Percentiles rank a stretch among this genome's conserved stretches.
Conservation (phyloP, 352 stramenopile species). For the Phytophthora megakarya region DNA sequence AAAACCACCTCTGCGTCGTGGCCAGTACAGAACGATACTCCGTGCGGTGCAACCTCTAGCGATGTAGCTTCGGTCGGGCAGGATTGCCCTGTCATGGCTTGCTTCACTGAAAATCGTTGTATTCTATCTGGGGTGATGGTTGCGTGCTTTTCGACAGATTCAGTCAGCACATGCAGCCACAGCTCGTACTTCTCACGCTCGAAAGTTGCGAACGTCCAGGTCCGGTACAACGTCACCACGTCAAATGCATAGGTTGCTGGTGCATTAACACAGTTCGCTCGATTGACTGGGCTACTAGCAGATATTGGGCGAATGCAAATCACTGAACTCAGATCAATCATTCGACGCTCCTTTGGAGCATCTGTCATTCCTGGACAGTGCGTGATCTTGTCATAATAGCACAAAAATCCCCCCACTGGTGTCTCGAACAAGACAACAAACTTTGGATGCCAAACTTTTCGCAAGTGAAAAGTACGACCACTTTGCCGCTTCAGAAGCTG, state of each 20-base stretch:
- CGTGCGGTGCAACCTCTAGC: conserved; percentile 64
- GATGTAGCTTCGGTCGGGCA: conserved; percentile 47
- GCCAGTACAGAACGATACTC: conserved; percentile 55
- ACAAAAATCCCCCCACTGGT: conserved; percentile 65
- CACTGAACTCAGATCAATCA: conserved; percentile 73
- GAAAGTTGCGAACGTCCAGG: conserved; percentile 66
- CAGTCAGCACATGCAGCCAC: conserved; percentile 61
- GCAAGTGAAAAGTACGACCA: conserved; percentile 59
- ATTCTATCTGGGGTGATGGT: conserved; percentile 56
- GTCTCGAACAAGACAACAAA: conserved; percentile 62
- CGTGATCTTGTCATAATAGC: conserved; percentile 73
- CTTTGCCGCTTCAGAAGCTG: conserved; percentile 53
- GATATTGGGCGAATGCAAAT: conserved; percentile 70
- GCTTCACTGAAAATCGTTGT: conserved; percentile 54
- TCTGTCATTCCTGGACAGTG: conserved; percentile 66
- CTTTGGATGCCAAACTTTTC: conserved; percentile 65
- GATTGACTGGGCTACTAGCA: background rate
- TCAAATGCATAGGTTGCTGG: conserved; percentile 53
- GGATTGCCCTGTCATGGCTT: conserved; percentile 41
- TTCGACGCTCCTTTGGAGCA: conserved; percentile 52
- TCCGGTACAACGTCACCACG: conserved; percentile 75
- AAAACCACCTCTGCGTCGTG: conserved; percentile 52
- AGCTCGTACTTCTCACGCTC: conserved; percentile 56
- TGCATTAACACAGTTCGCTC: background rate
- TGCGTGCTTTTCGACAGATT: conserved; percentile 61